phyloP scores from a whole-genome alignment of 2,329 filamentous ascomycete genomes.

The Phyllosticta citrichinensis region DNA sequence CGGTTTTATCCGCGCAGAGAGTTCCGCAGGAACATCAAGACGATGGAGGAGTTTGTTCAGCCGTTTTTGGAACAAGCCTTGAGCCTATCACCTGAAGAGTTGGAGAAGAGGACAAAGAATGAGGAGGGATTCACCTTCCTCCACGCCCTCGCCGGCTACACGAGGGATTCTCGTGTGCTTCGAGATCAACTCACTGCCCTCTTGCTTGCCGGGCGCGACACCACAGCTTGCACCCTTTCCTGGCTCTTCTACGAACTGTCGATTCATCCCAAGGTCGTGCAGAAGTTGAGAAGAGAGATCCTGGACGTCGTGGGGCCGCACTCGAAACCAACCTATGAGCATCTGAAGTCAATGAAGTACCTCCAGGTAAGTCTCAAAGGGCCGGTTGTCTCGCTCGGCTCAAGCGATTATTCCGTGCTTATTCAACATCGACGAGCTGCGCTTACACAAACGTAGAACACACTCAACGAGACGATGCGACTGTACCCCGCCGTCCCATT shows the following conservation, averaged over 20 bases:
- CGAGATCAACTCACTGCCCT: constrained; percentile 78
- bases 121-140: constrained; percentile 74
- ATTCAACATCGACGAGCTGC: constrained; percentile 22
- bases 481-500: constrained; percentile 41
- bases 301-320: constrained; percentile 53
- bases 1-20: constrained; percentile 50
- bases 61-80: constrained; percentile 69
- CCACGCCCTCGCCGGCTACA: constrained; percentile 73
- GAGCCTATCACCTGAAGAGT: constrained; percentile 57
- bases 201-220: constrained; percentile 77
- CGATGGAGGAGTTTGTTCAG: constrained; percentile 67
- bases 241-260: constrained; percentile 79
- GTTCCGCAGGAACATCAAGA: constrained; percentile 54
- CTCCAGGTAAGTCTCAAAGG: constrained; percentile 29
- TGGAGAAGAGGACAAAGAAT: constrained; percentile 61
- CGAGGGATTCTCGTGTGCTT: constrained; percentile 55
- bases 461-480: constrained; percentile 35
- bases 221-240: constrained; percentile 70
- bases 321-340: constrained; percentile 55
- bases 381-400: neutral
- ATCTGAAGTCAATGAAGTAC: constrained; percentile 84
- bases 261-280: constrained; percentile 55
- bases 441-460: constrained; percentile 25
- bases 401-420: neutral
- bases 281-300: constrained; percentile 66